phyloP scores from a whole-genome alignment of 2,329 filamentous ascomycete species.

The Dryadomyces sulphureus region DNA sequence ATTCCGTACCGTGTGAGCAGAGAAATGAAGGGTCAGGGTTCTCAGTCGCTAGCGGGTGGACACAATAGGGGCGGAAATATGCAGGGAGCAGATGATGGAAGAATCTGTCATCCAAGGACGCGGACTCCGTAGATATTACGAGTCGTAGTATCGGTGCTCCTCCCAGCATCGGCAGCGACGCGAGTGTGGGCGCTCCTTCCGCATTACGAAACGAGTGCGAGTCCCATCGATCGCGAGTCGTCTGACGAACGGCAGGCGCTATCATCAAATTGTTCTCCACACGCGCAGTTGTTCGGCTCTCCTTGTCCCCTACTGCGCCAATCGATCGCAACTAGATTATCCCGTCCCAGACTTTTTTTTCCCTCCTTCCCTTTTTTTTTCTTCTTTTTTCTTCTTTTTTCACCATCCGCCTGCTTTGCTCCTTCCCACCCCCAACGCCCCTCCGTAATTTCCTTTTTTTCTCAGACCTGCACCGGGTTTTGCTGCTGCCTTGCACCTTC shows the following conservation, averaged over 20 bases:
- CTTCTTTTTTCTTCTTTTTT: not conserved
- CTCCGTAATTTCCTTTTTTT: not conserved
- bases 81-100: too few species aligned
- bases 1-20: too few species aligned
- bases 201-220: not conserved
- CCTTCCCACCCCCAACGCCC: not conserved
- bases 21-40: too few species aligned
- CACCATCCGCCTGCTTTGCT: not conserved
- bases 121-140: too few species aligned
- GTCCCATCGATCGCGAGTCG: not conserved
- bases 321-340: conserved; percentile 1
- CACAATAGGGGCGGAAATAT: too few species aligned
- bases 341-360: not conserved
- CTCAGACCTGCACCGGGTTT: not conserved
- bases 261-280: not conserved
- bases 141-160: too few species aligned
- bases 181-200: not conserved
- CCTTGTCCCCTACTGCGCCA: not conserved
- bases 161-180: not conserved
- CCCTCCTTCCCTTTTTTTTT: conserved; percentile 1
- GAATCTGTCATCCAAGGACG: too few species aligned
- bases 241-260: not conserved
- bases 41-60: too few species aligned
- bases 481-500: not conserved
- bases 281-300: not conserved